These are phyloP conservation scores for Neofusicoccum sp. DNA, from an alignment of 2,329 filamentous ascomycete genomes.

Conservation along the genomic window DNA sequence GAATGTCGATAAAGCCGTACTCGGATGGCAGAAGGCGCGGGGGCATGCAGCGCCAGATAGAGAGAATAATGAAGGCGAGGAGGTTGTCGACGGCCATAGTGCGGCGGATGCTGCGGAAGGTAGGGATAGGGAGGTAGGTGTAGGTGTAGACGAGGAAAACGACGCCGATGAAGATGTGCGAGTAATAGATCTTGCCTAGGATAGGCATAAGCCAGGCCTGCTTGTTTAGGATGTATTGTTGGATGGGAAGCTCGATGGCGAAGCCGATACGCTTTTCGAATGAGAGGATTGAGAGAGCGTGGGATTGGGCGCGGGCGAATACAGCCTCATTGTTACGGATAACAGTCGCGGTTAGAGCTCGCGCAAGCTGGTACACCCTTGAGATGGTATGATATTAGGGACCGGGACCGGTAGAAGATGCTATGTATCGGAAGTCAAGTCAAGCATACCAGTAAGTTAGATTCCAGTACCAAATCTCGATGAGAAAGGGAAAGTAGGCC, in stretches of 20 bases:
- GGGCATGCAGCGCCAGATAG: constrained; percentile 49
- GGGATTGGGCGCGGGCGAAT: constrained; percentile 39
- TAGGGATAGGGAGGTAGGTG: constrained; percentile 42
- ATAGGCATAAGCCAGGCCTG: constrained; percentile 39
- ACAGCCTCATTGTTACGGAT: constrained; percentile 41
- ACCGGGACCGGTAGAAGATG: neutral
- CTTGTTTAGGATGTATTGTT: constrained; percentile 40
- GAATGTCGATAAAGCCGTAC: constrained; percentile 50
- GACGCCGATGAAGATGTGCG: constrained; percentile 47
- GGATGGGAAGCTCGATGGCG: constrained; percentile 42
- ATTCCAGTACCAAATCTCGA: constrained; percentile 36
- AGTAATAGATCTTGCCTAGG: constrained; percentile 47
- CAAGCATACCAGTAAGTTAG: constrained; percentile 31
- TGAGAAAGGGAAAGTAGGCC: constrained; percentile 29
- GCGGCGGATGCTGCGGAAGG: constrained; percentile 45
- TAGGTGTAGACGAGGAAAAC: constrained; percentile 46
- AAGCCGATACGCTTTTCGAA: constrained; percentile 40
- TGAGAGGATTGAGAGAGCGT: constrained; percentile 43
- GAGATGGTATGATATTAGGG: neutral
- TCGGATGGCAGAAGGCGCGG: constrained; percentile 48
- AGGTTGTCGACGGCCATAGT: constrained; percentile 50
- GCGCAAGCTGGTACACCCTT: constrained; percentile 45
- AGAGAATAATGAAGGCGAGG: constrained; percentile 50
- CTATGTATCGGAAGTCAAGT: neutral
- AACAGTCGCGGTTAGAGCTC: constrained; percentile 43